Percentiles rank a stretch among this genome's conserved stretches.
phyloP scores from a whole-genome alignment of 1,284 basidiomycete genomes.

The Phellinidium pouzarii region DNA sequence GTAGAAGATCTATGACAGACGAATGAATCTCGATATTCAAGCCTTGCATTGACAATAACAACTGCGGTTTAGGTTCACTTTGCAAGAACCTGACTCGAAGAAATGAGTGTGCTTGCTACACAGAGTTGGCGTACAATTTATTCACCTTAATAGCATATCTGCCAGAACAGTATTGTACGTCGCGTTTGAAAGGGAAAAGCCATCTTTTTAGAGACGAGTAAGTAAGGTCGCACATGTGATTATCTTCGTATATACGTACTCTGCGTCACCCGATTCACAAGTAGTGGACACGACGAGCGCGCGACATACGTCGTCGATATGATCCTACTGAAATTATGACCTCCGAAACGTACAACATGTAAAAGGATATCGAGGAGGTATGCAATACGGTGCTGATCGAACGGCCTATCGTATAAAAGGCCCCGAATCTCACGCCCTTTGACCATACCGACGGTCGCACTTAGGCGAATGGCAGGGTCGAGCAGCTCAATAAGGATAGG shows the following conservation, averaged over 20 bases:
- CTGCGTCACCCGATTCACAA: slow-evolving; percentile 52
- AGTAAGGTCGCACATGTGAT: slow-evolving; percentile 7
- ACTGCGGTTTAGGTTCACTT: slow-evolving; percentile 56
- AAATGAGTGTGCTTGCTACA: neutral
- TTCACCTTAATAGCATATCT: slow-evolving; percentile 62
- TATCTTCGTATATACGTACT: slow-evolving; percentile 34
- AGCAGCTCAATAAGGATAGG: slow-evolving; percentile 78
- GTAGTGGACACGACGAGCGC: slow-evolving; percentile 51
- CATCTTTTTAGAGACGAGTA: slow-evolving; percentile 32
- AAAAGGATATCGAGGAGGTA: slow-evolving; percentile 74
- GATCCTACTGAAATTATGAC: slow-evolving; percentile 76
- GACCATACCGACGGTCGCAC: slow-evolving; percentile 45
- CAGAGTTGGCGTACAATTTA: slow-evolving; percentile 9
- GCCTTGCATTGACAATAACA: slow-evolving; percentile 46
- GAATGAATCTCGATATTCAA: slow-evolving; percentile 67
- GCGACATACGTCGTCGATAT: slow-evolving; percentile 54
- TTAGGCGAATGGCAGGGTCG: slow-evolving; percentile 53
- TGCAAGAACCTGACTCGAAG: slow-evolving; percentile 53
- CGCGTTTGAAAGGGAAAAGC: slow-evolving; percentile 44
- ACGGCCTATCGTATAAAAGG: slow-evolving; percentile 64
- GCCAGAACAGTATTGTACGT: slow-evolving; percentile 73
- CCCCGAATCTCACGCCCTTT: slow-evolving; percentile 60
- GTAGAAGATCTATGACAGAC: slow-evolving; percentile 73
- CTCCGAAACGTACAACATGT: slow-evolving; percentile 79
- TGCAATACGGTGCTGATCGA: slow-evolving; percentile 69